Evolutionary conservation across 306 rosid genomes (phyloP), one percentile per base, ranked within the genome.

Genomic region (Vigna radiata): DNA sequence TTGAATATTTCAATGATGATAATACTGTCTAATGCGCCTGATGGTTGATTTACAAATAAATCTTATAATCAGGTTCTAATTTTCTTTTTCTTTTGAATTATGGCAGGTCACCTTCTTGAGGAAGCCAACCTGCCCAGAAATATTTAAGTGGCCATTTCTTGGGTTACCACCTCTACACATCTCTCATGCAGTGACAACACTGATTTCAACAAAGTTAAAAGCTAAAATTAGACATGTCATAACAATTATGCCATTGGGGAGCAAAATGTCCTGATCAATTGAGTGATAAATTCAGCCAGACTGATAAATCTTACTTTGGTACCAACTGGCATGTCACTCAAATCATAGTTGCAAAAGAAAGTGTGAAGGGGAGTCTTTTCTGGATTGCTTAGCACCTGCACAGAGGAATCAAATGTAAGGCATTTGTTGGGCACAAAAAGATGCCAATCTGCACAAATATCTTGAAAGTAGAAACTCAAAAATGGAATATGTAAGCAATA

Each of bases 361-460:
- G 99, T 96, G 88, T 96, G 99, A 77, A 96, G 90, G 19, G 99
- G 99, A 49, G 99, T 96, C 91, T 87, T 96, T 79, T 96, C 99
- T 12, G 99, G 99, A 87, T 96, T 96, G 88, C 99, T 96, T 79
- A 92, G 96, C 79, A 96, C 98, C 99, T 96, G 88, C 46, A 66
- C 10, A 83, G 60, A 80, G 58, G 39, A 78, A 70, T 15, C 77
- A 58, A 75, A 70, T 63, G 72, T 41, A 76, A 78, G 62, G 36
- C 18, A 76, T 58, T 62, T 17, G 12, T 54, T 17, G 12, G 15
- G 64, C 54, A 62, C 10, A 39, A 66, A 29, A 33, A 52, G 12
- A 39, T 73, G 53, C 33, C 65, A 66, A 69, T n/a, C 17, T 33
- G 53, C 21, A 77, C 43, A 68, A 14, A 70, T 36, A 58, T 36